phyloP scores from a whole-genome alignment of 805 yeast species.

The Ogataea trehalophila region DNA sequence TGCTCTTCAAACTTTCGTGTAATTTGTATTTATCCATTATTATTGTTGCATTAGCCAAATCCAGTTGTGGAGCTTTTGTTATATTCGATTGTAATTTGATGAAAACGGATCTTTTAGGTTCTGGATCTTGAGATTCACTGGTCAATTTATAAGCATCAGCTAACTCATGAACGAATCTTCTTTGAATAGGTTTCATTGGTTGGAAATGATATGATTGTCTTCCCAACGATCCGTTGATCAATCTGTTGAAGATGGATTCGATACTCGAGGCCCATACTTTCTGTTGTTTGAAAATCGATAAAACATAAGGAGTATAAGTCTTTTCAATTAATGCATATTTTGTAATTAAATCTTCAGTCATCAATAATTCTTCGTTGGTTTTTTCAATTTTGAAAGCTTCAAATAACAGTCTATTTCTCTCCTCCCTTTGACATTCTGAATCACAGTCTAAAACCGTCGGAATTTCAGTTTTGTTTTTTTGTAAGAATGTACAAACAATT shows the following conservation, averaged over 20 bases:
- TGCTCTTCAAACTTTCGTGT: slow-evolving; percentile 25
- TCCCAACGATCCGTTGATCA: slow-evolving; percentile 37
- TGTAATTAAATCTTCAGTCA: slow-evolving; percentile 17
- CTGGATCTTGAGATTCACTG: slow-evolving; percentile 75
- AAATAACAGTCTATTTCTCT: slow-evolving; percentile 57
- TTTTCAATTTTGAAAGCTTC: slow-evolving; percentile 47
- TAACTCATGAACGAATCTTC: slow-evolving; percentile 66
- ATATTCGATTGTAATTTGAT: slow-evolving; percentile 34
- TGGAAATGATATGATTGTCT: slow-evolving; percentile 54
- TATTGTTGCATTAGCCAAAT: slow-evolving; percentile 41
- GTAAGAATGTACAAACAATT: slow-evolving; percentile 44
- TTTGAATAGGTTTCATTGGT: slow-evolving; percentile 66
- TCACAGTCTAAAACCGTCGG: slow-evolving; percentile 54
- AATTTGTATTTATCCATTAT: slow-evolving; percentile 29
- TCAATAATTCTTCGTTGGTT: slow-evolving; percentile 7
- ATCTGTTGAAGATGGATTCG: slow-evolving; percentile 47
- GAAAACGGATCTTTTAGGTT: slow-evolving; percentile 71
- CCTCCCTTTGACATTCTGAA: slow-evolving; percentile 57
- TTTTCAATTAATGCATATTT: slow-evolving; percentile 23
- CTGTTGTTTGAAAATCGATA: slow-evolving; percentile 50
- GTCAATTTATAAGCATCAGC: slow-evolving; percentile 55
- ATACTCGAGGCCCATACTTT: slow-evolving; percentile 63
- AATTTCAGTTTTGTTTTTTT: slow-evolving; percentile 18
- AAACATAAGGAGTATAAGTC: slow-evolving; percentile 42
- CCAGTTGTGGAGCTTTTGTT: slow-evolving; percentile 37